Evolutionary conservation across 257 asterid genomes (phyloP), one percentile per base, ranked within the genome.

Genomic region (Apocynum venetum): DNA sequence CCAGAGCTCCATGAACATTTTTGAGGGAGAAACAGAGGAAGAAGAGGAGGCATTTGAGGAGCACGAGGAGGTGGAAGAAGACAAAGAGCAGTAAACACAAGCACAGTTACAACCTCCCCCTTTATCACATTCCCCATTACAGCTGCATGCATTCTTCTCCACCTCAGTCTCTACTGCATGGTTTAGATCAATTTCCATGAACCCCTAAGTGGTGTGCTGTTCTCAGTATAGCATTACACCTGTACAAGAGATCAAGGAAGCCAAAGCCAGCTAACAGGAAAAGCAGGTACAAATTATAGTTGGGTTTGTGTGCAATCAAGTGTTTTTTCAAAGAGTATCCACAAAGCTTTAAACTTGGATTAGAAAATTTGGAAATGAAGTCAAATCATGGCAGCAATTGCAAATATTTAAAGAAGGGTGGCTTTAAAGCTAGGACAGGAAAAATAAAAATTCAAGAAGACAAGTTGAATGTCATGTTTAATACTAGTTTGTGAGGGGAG

Each of bases 181-280:
- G 85, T 94, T 94, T 85, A 94, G 89, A 90, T 94, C 98, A 93
- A 94, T 78, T 84, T 91, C 98, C 98, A 94, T 94, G 75, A 81
- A 79, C 66, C 74, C 84, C 84, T 76, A 59, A 79, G 38, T 55
- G 44, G 46, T 61, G 47, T 61, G 49, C 72, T 57, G 72, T 57
- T 82, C 84, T 72, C 57, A 84, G 64, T 25, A 63, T 76, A 55
- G 61, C 78, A 49, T 78, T 80, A 71, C 70, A 80, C 81, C 81
- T 76, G 74, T 57, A 65, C 73, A 74, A 53, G 35, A 35, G 8
- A 77, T 56, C 69, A 9, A 59, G 71, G 67, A 55, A 63, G 67
- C 60, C 75, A 80, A 61, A 76, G 70, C 77, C 52, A 66, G 68
- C 72, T 53, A 71, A 70, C 74, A 77, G 57, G 47, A 46, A 49